phyloP scores from a whole-genome alignment of 2,329 filamentous ascomycete genomes.

The Paradendryphiella salina region DNA sequence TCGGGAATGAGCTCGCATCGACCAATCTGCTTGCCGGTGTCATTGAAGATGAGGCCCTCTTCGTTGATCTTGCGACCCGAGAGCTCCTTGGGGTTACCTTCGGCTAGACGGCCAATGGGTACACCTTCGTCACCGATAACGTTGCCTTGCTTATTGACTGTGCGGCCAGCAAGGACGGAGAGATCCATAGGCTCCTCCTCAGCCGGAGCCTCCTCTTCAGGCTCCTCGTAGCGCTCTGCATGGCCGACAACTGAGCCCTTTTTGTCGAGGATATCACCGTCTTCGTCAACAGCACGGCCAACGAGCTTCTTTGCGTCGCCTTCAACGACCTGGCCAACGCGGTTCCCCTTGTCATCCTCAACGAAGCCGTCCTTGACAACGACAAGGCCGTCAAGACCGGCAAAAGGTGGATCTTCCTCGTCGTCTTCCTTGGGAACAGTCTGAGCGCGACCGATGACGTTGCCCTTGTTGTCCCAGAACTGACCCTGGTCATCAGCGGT shows the following conservation, averaged over 20 bases:
- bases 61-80: constrained; percentile 72
- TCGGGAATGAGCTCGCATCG: constrained; percentile 69
- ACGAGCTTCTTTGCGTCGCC: constrained; percentile 57
- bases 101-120: constrained; percentile 65
- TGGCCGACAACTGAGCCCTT: constrained; percentile 58
- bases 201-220: constrained; percentile 59
- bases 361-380: constrained; percentile 56
- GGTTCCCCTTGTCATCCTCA: constrained; percentile 56
- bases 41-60: constrained; percentile 71
- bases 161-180: constrained; percentile 52
- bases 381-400: constrained; percentile 55
- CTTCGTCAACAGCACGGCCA: constrained; percentile 56
- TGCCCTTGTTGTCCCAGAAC: constrained; percentile 59
- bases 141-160: constrained; percentile 56
- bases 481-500: constrained; percentile 53
- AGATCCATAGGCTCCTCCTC: constrained; percentile 51
- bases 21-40: constrained; percentile 71
- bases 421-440: constrained; percentile 52
- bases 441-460: constrained; percentile 56
- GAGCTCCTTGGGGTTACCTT: constrained; percentile 66
- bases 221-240: constrained; percentile 63
- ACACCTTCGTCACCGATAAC: constrained; percentile 56
- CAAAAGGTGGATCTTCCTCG: constrained; percentile 55
- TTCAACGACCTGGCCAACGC: constrained; percentile 54
- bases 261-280: constrained; percentile 59